A percentile compares a stretch with the other conserved stretches of the same genome.
phyloP scores from a whole-genome alignment of 257 asterid genomes.

The Fraxinus americana region DNA sequence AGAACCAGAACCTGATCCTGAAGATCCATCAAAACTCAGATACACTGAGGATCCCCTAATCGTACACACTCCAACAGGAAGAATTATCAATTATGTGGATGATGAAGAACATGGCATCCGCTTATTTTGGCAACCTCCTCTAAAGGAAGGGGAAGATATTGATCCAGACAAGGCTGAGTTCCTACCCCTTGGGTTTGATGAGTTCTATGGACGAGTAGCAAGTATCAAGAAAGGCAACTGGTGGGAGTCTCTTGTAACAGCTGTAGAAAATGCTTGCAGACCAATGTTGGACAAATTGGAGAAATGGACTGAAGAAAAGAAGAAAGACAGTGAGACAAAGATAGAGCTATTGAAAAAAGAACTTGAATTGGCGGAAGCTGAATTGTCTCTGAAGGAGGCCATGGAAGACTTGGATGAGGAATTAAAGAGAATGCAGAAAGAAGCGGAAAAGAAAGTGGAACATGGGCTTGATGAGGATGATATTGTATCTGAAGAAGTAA shows the following conservation, averaged over 20 bases:
- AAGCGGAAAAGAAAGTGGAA: constrained; percentile 68
- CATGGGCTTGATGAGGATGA: constrained; percentile 46
- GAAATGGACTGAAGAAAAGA: constrained; percentile 73
- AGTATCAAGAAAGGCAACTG: constrained; percentile 31
- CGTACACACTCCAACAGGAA: constrained; percentile 89
- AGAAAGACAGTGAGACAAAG: constrained; percentile 51
- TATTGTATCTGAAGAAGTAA: constrained; percentile 37
- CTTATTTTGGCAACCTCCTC: constrained; percentile 80
- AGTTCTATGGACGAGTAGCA: constrained; percentile 68
- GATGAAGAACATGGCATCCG: constrained; percentile 90
- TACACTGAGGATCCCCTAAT: constrained; percentile 81
- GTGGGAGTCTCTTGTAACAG: constrained; percentile 37
- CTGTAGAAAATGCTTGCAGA: constrained; percentile 42
- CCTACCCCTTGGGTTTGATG: constrained; percentile 87
- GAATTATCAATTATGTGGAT: constrained; percentile 77
- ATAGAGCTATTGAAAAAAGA: constrained; percentile 55
- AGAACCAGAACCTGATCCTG: constrained; percentile 93
- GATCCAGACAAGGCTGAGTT: constrained; percentile 63
- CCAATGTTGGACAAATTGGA: constrained; percentile 42
- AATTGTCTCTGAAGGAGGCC: constrained; percentile 69
- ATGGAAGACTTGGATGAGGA: constrained; percentile 74
- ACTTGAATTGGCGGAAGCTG: constrained; percentile 69
- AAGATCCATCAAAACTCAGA: constrained; percentile 72
- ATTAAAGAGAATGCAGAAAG: constrained; percentile 68
- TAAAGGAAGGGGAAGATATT: constrained; percentile 57